Base-by-base conservation (phyloP, 73 alveolate species). In the Paraurostyla sp. region DNA sequence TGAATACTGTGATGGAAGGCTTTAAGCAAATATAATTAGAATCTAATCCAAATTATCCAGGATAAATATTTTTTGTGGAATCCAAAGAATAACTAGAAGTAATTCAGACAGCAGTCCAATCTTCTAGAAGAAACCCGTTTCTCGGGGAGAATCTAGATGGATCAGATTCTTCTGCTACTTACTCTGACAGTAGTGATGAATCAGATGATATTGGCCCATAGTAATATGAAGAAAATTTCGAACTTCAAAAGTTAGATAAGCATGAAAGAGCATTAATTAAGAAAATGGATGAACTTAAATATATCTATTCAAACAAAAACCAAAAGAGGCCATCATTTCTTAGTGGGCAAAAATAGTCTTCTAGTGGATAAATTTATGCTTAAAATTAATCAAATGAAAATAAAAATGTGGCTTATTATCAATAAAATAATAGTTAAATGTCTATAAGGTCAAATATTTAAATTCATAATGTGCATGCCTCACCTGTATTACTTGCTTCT, bases 41-140 rank as follows among this genome's bases (percentile, higher is more conserved):
- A 46, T 49, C 65, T 48, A 73, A 78, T 36, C 89, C 89, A 0
- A 50, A 51, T 45, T 78, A 78, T 33, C 89, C 89, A 15, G 89
- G 89, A 25, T 27, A 78, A 27, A 78, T 78, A 16, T 78, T 78
- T 60, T 78, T 29, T 38, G 78, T 78, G 25, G 89, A 78, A 23
- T 54, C 76, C 58, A 54, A 54, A 3, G 43, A 32, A 2, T 20
- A 73, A 48, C 49, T 73, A 6, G 71, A 73, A 46, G 41, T 48
- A 1, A 73, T 73, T 46, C 32, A 48, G 40, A 23, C 56, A 20
- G 7, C 57, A 46, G n/a, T n/a, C n/a, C n/a, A n/a, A n/a, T n/a
- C n/a, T n/a, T n/a, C n/a, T n/a, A n/a, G n/a, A n/a, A n/a, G n/a
- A n/a, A n/a, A n/a, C n/a, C n/a, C n/a, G n/a, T n/a, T n/a, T n/a